phyloP scores from a whole-genome alignment of 2,329 filamentous ascomycete genomes.

The Didymella pomorum region DNA sequence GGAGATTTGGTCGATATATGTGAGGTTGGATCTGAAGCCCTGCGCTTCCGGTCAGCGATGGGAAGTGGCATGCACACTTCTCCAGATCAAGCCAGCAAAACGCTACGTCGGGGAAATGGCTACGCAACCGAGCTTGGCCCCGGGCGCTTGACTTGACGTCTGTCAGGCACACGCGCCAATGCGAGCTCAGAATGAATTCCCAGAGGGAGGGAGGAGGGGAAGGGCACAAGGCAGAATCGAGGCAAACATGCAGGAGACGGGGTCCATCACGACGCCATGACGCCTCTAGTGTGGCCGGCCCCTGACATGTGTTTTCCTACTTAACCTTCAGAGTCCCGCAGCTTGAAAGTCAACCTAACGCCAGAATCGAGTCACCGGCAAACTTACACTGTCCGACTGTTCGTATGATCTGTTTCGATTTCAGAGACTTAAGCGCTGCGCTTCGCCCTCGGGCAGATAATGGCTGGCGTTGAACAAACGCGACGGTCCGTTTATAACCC shows the following conservation, averaged over 20 bases:
- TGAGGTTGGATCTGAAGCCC: conserved; percentile 14
- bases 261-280: conserved; percentile 21
- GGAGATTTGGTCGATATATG: conserved; percentile 6
- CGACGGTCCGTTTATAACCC: conserved; percentile 30
- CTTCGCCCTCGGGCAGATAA: conserved; percentile 7
- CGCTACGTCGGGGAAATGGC: conserved; percentile 13
- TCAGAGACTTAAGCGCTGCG: neutral
- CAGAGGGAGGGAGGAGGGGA: conserved; percentile 2
- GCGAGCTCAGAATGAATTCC: conserved; percentile 17
- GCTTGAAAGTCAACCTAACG: conserved; percentile 3
- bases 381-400: neutral
- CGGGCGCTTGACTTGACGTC: conserved; percentile 14
- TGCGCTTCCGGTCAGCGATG: conserved; percentile 33
- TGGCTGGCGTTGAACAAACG: conserved; percentile 5
- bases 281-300: conserved; percentile 22
- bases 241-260: conserved; percentile 24
- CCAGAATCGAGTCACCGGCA: neutral
- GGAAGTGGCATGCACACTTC: conserved; percentile 5
- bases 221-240: conserved; percentile 28
- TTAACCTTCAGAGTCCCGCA: conserved; percentile 32
- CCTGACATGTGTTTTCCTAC: conserved; percentile 25
- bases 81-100: conserved; percentile 12
- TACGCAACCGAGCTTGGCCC: conserved; percentile 12
- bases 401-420: neutral
- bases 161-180: conserved; percentile 24